These are phyloP conservation scores for Podila verticillata DNA, from an alignment of 192 early-diverging fungal species.

Conservation along the genomic window DNA sequence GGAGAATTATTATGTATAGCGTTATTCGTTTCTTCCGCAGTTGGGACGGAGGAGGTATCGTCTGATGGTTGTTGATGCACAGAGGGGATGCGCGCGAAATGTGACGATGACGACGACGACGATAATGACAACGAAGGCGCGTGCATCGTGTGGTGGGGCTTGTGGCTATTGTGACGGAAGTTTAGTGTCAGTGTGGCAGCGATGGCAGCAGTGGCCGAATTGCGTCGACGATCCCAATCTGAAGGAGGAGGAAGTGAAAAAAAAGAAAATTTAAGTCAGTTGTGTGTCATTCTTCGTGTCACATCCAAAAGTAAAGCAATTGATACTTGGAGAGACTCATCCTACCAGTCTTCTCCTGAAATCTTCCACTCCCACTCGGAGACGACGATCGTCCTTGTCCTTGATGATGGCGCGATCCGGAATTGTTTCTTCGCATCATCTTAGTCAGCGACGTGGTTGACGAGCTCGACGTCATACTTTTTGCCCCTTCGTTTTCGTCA, in stretches of 20 bases:
- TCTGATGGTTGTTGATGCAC: too few relatives aligned
- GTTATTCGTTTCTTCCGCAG: not conserved
- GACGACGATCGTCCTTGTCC: not conserved
- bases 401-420: not conserved
- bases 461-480: not conserved
- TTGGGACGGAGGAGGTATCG: not conserved
- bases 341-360: slow-evolving; percentile 26
- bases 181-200: slow-evolving; percentile 27
- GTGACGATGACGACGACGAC: not conserved
- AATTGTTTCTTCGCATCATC: slow-evolving; percentile 16
- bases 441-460: slow-evolving; percentile 16
- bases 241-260: not conserved
- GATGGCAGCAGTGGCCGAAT: slow-evolving; percentile 26
- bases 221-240: slow-evolving; percentile 22
- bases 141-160: not conserved
- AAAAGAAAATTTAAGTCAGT: not conserved
- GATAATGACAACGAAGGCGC: too few relatives aligned
- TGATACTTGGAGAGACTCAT: too few relatives aligned
- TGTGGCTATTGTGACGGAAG: slow-evolving; percentile 25
- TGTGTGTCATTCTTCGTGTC: too few relatives aligned
- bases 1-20: not conserved
- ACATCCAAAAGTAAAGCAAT: too few relatives aligned
- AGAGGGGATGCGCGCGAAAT: too few relatives aligned
- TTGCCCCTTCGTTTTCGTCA: too few relatives aligned
- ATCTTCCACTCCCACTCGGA: not conserved